phyloP scores from a whole-genome alignment of 2,329 filamentous ascomycete genomes.

The Xylariaceae sp. region DNA sequence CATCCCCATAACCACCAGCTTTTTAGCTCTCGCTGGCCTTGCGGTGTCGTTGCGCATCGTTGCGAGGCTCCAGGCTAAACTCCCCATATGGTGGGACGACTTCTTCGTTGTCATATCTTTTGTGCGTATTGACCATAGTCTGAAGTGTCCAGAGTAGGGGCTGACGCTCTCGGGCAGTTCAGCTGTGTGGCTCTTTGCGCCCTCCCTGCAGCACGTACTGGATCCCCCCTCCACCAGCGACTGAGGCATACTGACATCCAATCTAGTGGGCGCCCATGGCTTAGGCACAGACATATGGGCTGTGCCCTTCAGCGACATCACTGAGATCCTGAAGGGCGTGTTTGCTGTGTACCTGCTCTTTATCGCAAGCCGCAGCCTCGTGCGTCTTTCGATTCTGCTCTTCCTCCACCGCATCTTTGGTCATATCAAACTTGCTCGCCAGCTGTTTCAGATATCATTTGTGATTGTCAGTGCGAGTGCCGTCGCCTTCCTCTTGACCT shows the following conservation, averaged over 20 bases:
- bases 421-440: constrained; percentile 27
- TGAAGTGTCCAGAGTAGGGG: background rate
- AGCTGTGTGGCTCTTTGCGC: background rate
- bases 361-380: constrained; percentile 6
- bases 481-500: constrained; percentile 32
- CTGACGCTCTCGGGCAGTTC: background rate
- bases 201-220: background rate
- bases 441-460: constrained; percentile 37
- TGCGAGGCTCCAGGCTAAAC: background rate
- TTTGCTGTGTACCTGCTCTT: constrained; percentile 27
- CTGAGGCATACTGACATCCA: background rate
- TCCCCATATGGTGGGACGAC: background rate
- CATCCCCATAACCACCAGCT: background rate
- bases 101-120: background rate
- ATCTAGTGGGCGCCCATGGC: constrained; percentile 18
- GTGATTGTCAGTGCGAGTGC: constrained; percentile 32
- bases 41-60: background rate
- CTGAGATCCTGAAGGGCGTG: constrained; percentile 34
- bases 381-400: constrained; percentile 38
- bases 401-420: constrained; percentile 49
- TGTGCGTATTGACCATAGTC: background rate
- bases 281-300: constrained; percentile 46
- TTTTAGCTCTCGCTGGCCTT: background rate
- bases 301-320: constrained; percentile 26
- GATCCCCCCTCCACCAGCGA: background rate